These are phyloP conservation scores for Hypoxylon intermedium DNA, from an alignment of 495 filamentous ascomycete genomes.

Conservation along the genomic window DNA sequence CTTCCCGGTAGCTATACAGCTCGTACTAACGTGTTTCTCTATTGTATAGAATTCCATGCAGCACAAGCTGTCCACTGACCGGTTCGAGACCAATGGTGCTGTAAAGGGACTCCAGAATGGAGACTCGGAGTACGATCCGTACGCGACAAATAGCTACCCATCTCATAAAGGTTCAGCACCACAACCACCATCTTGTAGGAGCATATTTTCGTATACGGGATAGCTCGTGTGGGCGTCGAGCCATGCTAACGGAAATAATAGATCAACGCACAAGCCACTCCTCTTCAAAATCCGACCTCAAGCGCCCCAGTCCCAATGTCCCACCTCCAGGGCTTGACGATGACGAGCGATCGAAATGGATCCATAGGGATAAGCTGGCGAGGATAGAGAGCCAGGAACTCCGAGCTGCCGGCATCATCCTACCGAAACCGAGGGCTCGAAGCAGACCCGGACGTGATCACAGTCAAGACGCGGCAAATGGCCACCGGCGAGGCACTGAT, in stretches of 20 bases:
- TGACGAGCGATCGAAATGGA: conserved; percentile 80
- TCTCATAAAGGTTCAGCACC: conserved; percentile 30
- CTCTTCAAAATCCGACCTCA: conserved; percentile 23
- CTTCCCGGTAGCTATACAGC: too few relatives aligned
- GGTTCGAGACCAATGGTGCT: conserved; percentile 27
- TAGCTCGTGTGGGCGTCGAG: too few relatives aligned
- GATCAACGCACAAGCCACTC: conserved; percentile 20
- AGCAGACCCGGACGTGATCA: conserved; percentile 63
- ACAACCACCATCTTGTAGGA: neutral
- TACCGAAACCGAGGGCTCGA: conserved; percentile 66
- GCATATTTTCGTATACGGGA: neutral
- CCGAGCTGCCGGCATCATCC: conserved; percentile 80
- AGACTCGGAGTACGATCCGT: conserved; percentile 34
- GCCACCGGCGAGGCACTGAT: conserved; percentile 57
- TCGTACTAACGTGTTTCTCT: conserved; percentile 13
- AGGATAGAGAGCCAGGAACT: conserved; percentile 92
- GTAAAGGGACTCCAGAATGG: conserved; percentile 45
- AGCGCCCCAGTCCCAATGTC: conserved; percentile 26
- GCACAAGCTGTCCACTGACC: conserved; percentile 31
- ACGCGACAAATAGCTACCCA: conserved; percentile 23
- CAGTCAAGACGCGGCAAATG: conserved; percentile 39
- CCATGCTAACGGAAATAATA: conserved; percentile 1
- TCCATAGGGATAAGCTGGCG: conserved; percentile 93
- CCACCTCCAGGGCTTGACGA: conserved; percentile 31
- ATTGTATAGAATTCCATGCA: conserved; percentile 26